These are phyloP conservation scores for Catunica adiposa DNA, from an alignment of 2,329 filamentous ascomycete species.

Conservation along the genomic window DNA sequence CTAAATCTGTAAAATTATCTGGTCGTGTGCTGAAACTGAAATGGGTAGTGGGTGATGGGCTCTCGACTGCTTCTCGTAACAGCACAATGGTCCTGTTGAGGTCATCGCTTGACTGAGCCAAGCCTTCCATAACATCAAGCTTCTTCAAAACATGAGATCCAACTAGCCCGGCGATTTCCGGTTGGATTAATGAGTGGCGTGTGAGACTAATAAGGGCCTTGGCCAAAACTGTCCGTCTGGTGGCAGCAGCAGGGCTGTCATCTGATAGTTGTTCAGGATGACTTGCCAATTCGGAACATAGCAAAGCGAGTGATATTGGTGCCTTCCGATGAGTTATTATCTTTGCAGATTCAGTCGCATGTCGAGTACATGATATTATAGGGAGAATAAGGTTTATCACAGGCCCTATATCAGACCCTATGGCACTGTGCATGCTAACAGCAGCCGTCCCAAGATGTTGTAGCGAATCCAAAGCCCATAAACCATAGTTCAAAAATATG, in stretches of 20 bases:
- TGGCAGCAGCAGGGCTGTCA: conserved; percentile 18
- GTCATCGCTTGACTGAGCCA: neutral
- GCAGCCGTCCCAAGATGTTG: conserved; percentile 27
- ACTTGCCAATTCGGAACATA: conserved; percentile 27
- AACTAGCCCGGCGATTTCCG: conserved; percentile 8
- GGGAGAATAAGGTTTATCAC: conserved; percentile 25
- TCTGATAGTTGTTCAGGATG: conserved; percentile 21
- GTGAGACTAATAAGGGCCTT: conserved; percentile 25
- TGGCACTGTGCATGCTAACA: conserved; percentile 22
- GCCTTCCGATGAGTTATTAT: conserved; percentile 10
- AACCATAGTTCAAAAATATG: conserved; percentile 22
- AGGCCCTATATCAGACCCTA: conserved; percentile 21
- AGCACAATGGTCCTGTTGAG: conserved; percentile 2
- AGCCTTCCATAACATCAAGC: neutral
- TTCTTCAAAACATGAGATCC: conserved; percentile 11
- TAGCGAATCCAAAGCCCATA: conserved; percentile 35
- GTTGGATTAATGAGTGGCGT: conserved; percentile 16
- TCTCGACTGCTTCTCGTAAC: conserved; percentile 7
- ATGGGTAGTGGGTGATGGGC: neutral
- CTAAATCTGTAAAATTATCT: conserved; percentile 16
- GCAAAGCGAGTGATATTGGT: conserved; percentile 22
- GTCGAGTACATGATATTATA: conserved; percentile 18
- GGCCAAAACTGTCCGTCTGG: conserved; percentile 23
- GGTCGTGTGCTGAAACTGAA: conserved; percentile 12
- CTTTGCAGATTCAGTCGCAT: conserved; percentile 5